These are phyloP conservation scores for Mortierella hygrophila DNA, from an alignment of 192 early-diverging fungal species.

Conservation along the genomic window DNA sequence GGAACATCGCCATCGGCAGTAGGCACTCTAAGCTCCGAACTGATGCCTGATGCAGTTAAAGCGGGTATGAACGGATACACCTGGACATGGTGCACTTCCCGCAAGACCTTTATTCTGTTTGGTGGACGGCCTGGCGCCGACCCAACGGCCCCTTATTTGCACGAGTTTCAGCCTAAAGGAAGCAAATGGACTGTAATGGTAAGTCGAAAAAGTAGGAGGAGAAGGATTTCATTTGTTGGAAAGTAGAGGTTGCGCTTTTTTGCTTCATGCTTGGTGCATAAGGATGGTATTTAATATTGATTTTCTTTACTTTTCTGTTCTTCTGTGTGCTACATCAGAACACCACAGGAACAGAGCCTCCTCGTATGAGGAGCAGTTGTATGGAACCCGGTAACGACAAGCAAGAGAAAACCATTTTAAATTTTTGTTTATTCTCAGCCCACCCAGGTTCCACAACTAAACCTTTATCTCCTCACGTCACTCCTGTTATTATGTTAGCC, in stretches of 20 bases:
- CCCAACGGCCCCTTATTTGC: neutral
- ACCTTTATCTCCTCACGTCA: neutral
- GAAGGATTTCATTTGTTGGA: neutral
- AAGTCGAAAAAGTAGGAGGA: neutral
- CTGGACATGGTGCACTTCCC: neutral
- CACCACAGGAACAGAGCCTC: neutral
- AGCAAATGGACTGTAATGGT: neutral
- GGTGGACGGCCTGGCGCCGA: neutral
- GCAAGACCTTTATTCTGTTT: neutral
- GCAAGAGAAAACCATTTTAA: neutral
- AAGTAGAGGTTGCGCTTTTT: neutral
- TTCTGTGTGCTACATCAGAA: neutral
- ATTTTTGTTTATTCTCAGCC: too few relatives aligned
- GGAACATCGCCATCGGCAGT: too few relatives aligned
- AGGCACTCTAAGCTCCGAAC: too few relatives aligned
- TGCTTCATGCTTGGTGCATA: neutral
- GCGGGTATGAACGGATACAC: too few relatives aligned
- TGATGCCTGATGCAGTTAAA: too few relatives aligned
- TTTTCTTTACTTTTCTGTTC: too few relatives aligned
- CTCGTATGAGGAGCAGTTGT: neutral
- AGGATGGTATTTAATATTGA: too few relatives aligned
- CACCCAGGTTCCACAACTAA: neutral
- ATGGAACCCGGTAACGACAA: neutral
- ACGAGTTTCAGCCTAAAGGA: neutral
- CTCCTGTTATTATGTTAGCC: neutral